These are phyloP conservation scores for Penicillium sp. DNA, from an alignment of 2,329 filamentous ascomycete species.

Conservation along the genomic window DNA sequence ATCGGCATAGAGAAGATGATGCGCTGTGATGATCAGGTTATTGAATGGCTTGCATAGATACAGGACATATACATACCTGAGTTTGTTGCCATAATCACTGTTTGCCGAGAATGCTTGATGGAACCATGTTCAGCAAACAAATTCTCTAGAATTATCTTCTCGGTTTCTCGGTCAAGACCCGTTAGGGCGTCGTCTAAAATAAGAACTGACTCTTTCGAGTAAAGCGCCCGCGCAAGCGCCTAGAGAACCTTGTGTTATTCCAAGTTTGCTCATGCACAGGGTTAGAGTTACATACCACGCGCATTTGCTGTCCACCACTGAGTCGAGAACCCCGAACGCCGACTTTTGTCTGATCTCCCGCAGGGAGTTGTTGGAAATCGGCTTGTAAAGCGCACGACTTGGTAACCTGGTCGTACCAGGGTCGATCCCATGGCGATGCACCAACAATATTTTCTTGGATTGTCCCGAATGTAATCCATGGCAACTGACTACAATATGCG, in stretches of 20 bases:
- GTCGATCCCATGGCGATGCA: conserved; percentile 12
- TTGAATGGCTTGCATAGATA: neutral
- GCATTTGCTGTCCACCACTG: conserved; percentile 22
- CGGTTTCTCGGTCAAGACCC: conserved; percentile 46
- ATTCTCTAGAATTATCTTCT: conserved; percentile 41
- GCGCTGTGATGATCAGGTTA: conserved; percentile 10
- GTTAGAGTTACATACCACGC: conserved; percentile 23
- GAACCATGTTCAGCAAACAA: conserved; percentile 44
- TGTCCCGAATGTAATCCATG: conserved; percentile 22
- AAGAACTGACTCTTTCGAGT: conserved; percentile 44
- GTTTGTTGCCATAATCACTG: conserved; percentile 35
- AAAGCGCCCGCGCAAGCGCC: conserved; percentile 48
- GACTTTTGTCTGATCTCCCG: conserved; percentile 27
- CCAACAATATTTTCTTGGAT: conserved; percentile 19
- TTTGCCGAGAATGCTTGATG: conserved; percentile 35
- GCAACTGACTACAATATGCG: conserved; percentile 22
- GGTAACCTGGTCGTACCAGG: conserved; percentile 14
- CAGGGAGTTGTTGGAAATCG: conserved; percentile 17
- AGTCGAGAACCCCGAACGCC: conserved; percentile 22
- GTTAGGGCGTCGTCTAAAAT: conserved; percentile 49
- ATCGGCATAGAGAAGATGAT: conserved; percentile 32
- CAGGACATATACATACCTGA: conserved; percentile 16
- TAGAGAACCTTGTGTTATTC: conserved; percentile 1
- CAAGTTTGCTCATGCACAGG: neutral
- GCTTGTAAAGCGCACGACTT: conserved; percentile 12